phyloP scores from a whole-genome alignment of 2,329 filamentous ascomycete species.

The Scolecobasidium constrictum region DNA sequence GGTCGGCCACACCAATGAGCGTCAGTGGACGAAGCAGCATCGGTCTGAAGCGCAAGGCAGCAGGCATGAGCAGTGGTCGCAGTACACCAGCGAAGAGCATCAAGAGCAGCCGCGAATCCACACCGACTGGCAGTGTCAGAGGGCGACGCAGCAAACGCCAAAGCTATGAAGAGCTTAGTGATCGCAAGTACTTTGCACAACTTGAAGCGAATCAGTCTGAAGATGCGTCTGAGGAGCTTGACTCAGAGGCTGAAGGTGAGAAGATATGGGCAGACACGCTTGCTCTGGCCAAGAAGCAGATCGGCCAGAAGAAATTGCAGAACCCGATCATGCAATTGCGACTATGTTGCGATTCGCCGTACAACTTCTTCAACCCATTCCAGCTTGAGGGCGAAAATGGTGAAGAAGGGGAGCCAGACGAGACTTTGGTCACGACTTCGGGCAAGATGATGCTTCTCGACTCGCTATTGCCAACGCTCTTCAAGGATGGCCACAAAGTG shows the following conservation, averaged over 20 bases:
- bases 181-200: constrained; percentile 73
- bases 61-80: constrained; percentile 23
- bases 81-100: constrained; percentile 53
- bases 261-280: constrained; percentile 55
- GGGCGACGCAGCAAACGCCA: constrained; percentile 43
- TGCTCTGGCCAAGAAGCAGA: constrained; percentile 74
- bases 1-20: constrained; percentile 38
- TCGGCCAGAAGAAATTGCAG: constrained; percentile 82
- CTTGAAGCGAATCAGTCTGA: constrained; percentile 50
- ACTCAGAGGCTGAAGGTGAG: constrained; percentile 46
- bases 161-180: constrained; percentile 62
- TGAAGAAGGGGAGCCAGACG: constrained; percentile 51
- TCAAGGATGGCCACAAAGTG: constrained; percentile 71
- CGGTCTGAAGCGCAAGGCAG: constrained; percentile 48
- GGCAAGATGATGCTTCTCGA: constrained; percentile 96
- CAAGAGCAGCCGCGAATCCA: constrained; percentile 65
- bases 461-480: constrained; percentile 65
- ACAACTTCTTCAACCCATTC: constrained; percentile 95
- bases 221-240: constrained; percentile 24
- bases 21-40: constrained; percentile 29
- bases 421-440: constrained; percentile 72
- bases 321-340: constrained; percentile 89
- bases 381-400: constrained; percentile 35
- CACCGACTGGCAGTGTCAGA: constrained; percentile 49
- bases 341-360: constrained; percentile 83